Conservation (phyloP, 805 yeast species). For the Yamadazyma sp. region DNA sequence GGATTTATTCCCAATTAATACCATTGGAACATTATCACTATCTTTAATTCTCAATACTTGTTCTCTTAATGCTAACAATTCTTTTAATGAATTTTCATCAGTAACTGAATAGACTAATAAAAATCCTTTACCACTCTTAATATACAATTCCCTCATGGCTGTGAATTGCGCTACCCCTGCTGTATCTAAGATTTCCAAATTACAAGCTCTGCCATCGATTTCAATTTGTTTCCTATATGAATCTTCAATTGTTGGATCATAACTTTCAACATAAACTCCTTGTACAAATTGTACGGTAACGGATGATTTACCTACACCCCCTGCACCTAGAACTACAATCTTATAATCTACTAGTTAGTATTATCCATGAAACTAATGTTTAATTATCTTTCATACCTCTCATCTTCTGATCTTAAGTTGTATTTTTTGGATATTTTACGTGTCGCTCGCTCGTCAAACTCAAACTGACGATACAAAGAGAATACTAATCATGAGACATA, state of each 20-base stretch:
- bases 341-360: constrained; percentile 59
- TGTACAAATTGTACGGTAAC: constrained; percentile 90
- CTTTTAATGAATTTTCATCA: constrained; percentile 66
- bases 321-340: constrained; percentile 90
- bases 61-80: constrained; percentile 72
- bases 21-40: constrained; percentile 60
- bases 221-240: constrained; percentile 87
- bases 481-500: too few relatives aligned
- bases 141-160: constrained; percentile 88
- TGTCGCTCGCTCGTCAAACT: constrained; percentile 5
- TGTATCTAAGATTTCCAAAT: constrained; percentile 66
- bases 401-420: constrained; percentile 7
- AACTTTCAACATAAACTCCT: constrained; percentile 83
- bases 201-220: constrained; percentile 84
- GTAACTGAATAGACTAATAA: constrained; percentile 57
- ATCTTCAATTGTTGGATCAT: constrained; percentile 97
- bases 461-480: too few relatives aligned
- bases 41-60: constrained; percentile 86
- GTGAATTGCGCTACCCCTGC: constrained; percentile 84
- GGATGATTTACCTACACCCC: constrained; percentile 96
- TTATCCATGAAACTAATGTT: neutral
- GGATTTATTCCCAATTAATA: constrained; percentile 78
- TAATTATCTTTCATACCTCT: constrained; percentile 15
- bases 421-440: constrained; percentile 4
- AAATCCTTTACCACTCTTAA: constrained; percentile 81